Conservation (phyloP, 73 alveolate species). For the Breviolum minutum region DNA sequence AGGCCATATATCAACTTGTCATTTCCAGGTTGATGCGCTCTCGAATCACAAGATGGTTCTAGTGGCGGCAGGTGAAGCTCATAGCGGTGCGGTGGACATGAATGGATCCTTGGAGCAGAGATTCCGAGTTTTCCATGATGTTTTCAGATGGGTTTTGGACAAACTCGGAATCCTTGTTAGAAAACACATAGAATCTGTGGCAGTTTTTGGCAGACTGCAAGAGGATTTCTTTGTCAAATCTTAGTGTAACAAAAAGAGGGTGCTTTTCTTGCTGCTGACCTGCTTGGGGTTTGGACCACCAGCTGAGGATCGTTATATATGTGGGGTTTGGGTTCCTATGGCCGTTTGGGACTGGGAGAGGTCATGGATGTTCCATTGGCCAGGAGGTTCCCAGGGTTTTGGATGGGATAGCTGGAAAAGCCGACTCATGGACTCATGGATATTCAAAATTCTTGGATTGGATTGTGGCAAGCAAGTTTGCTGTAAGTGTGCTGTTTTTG, state of each 20-base stretch:
- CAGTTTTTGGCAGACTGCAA: neutral
- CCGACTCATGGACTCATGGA: no score
- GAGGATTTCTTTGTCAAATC: neutral
- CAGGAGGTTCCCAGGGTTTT: conserved; percentile 3
- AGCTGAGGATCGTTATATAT: conserved; percentile 16
- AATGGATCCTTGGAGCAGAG: conserved; percentile 27
- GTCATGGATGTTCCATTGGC: conserved; percentile 74
- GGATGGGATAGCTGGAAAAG: neutral
- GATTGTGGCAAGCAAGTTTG: neutral
- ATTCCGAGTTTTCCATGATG: neutral
- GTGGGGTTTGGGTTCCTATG: conserved; percentile 82
- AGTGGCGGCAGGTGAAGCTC: conserved; percentile 66
- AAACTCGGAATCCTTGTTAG: no score
- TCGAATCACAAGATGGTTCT: conserved; percentile 25
- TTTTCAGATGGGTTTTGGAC: neutral
- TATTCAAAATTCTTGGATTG: neutral
- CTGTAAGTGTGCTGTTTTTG: neutral
- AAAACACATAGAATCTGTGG: neutral
- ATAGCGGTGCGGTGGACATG: conserved; percentile 60
- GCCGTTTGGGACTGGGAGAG: conserved; percentile 80
- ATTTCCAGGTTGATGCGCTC: conserved; percentile 24
- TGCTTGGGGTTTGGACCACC: neutral
- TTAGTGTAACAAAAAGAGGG: no score
- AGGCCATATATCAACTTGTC: neutral
- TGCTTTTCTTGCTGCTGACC: no score